Percentiles rank a stretch among this genome's conserved stretches.
Conservation (phyloP, 345 rosid genomes). For the Passiflora organensis region DNA sequence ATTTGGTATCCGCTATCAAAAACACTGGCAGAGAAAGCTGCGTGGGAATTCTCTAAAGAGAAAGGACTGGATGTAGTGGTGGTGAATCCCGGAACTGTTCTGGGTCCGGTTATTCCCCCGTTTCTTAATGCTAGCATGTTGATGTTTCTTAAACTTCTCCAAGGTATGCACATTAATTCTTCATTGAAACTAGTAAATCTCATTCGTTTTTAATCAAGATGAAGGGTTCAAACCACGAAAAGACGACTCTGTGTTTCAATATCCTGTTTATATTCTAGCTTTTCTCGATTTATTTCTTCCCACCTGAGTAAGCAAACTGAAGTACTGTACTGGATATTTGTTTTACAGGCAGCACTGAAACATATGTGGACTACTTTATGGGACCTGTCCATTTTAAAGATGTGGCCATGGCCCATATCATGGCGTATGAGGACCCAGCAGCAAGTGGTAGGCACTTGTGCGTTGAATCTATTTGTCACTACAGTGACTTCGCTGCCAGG, state of each 20-base stretch:
- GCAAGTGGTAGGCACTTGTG: slow-evolving; percentile 84
- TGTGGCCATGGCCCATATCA: slow-evolving; percentile 76
- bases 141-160: slow-evolving; percentile 61
- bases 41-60: slow-evolving; percentile 79
- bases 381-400: slow-evolving; percentile 92
- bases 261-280: too few species aligned
- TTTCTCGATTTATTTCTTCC: too few species aligned
- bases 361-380: slow-evolving; percentile 67
- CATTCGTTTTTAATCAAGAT: too few species aligned
- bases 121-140: slow-evolving; percentile 76
- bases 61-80: slow-evolving; percentile 79
- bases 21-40: slow-evolving; percentile 86
- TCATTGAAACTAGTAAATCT: too few species aligned
- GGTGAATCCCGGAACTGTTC: slow-evolving; percentile 88
- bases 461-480: slow-evolving; percentile 82
- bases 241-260: too few species aligned
- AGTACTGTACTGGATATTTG: too few species aligned
- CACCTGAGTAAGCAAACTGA: too few species aligned
- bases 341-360: slow-evolving; percentile 75
- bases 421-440: slow-evolving; percentile 74
- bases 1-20: slow-evolving; percentile 87
- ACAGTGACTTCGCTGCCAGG: slow-evolving; percentile 81
- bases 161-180: slow-evolving; percentile 42
- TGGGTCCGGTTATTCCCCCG: slow-evolving; percentile 81
- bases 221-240: too few species aligned